A percentile compares a stretch with the other conserved stretches of the same genome.
These are phyloP conservation scores for Aspergillus funiculosus DNA, from an alignment of 495 filamentous ascomycete genomes.

Conservation along the genomic window DNA sequence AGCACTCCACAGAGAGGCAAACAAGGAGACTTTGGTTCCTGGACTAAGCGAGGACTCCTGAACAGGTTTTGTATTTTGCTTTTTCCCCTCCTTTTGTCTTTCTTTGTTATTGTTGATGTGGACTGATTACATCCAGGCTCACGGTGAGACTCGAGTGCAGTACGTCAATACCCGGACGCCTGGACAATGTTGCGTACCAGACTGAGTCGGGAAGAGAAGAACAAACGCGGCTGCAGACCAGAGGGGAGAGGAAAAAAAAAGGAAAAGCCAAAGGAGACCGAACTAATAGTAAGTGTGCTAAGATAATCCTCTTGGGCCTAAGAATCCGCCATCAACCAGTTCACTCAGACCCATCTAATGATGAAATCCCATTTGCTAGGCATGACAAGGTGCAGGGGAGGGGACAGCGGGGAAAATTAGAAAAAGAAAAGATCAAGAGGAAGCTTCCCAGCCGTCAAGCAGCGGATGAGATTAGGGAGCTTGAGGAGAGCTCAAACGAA, in stretches of 20 bases:
- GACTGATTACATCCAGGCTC: too few relatives aligned
- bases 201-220: neutral
- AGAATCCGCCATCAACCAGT: constrained; percentile 8
- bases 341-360: constrained; percentile 2
- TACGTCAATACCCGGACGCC: too few relatives aligned
- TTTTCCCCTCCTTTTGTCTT: neutral
- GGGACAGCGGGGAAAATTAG: neutral
- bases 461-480: neutral
- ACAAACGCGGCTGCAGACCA: neutral
- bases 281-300: constrained; percentile 4
- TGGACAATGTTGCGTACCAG: neutral
- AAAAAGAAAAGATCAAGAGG: constrained; percentile 3
- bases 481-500: neutral
- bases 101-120: neutral
- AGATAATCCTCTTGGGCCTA: neutral
- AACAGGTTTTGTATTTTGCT: too few relatives aligned
- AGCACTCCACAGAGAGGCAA: too few relatives aligned
- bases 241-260: neutral
- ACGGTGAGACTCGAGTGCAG: too few relatives aligned
- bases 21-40: too few relatives aligned
- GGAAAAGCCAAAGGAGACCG: neutral
- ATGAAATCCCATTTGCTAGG: constrained; percentile 3
- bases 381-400: constrained; percentile 4
- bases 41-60: too few relatives aligned
- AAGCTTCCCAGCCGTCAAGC: neutral